Conservation (phyloP, 257 asterid species). For the Solanum paucissectum region DNA sequence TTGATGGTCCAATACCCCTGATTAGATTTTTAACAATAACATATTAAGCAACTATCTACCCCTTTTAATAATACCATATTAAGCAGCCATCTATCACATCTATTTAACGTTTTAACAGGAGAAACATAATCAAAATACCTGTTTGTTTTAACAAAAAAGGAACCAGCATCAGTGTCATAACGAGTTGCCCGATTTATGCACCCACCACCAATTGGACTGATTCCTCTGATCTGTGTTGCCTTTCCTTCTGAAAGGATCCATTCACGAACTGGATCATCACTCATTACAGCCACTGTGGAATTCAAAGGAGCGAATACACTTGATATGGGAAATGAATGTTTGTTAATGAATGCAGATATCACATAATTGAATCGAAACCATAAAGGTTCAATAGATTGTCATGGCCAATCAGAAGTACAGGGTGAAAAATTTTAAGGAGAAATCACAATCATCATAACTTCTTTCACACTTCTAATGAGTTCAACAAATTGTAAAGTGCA, state of each 20-base stretch:
- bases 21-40: background rate
- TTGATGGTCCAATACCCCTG: conserved; percentile 77
- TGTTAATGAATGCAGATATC: background rate
- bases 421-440: background rate
- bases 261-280: conserved; percentile 72
- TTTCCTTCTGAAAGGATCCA: conserved; percentile 92
- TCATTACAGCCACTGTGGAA: conserved; percentile 57
- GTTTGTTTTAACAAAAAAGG: conserved; percentile 82
- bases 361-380: background rate
- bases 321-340: background rate
- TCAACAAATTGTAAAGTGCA: background rate
- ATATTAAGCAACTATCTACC: background rate
- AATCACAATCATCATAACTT: background rate
- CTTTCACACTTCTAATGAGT: background rate
- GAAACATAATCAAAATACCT: conserved; percentile 29
- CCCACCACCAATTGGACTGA: conserved; percentile 84
- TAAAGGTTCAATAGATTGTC: background rate
- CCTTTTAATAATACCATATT: background rate
- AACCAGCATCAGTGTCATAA: conserved; percentile 76
- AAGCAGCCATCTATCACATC: background rate
- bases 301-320: background rate
- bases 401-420: background rate
- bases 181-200: conserved; percentile 78
- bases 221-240: conserved; percentile 66
- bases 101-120: background rate